These are phyloP conservation scores for Dioscorea alata DNA, from an alignment of 106 monocot species.

Conservation along the genomic window DNA sequence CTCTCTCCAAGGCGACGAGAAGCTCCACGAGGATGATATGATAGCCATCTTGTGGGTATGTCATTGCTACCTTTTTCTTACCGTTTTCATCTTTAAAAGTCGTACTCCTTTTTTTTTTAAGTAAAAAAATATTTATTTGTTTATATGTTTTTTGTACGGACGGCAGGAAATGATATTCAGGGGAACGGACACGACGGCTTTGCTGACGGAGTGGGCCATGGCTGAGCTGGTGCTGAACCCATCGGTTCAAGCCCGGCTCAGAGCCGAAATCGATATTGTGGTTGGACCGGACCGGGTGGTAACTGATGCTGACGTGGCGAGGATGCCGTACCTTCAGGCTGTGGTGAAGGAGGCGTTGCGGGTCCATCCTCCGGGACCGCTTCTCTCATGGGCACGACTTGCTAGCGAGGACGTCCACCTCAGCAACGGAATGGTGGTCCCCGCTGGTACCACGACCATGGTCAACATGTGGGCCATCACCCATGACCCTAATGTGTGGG, in stretches of 20 bases:
- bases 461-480: slow-evolving; percentile 76
- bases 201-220: slow-evolving; percentile 65
- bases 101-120: background rate
- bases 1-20: slow-evolving; percentile 50
- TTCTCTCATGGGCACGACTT: slow-evolving; percentile 57
- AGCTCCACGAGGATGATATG: slow-evolving; percentile 73
- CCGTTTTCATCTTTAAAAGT: background rate
- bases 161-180: slow-evolving; percentile 67
- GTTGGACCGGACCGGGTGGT: slow-evolving; percentile 7
- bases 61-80: background rate
- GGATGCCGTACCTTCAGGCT: slow-evolving; percentile 49
- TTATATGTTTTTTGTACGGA: background rate
- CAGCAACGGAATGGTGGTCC: slow-evolving; percentile 62
- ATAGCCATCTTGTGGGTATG: slow-evolving; percentile 62
- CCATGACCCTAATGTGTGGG: slow-evolving; percentile 45
- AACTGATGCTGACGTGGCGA: slow-evolving; percentile 43
- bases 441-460: slow-evolving; percentile 55
- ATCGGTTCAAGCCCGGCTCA: slow-evolving; percentile 24
- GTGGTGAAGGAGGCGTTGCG: slow-evolving; percentile 57
- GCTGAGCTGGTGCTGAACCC: slow-evolving; percentile 55
- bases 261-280: slow-evolving; percentile 23
- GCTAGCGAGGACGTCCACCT: slow-evolving; percentile 46
- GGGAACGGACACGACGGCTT: slow-evolving; percentile 59
- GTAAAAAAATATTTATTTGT: background rate
- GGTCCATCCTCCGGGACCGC: slow-evolving; percentile 55